Evolutionary conservation across 139 green algal species (phyloP).

Genomic region (Ulvella scutata): DNA sequence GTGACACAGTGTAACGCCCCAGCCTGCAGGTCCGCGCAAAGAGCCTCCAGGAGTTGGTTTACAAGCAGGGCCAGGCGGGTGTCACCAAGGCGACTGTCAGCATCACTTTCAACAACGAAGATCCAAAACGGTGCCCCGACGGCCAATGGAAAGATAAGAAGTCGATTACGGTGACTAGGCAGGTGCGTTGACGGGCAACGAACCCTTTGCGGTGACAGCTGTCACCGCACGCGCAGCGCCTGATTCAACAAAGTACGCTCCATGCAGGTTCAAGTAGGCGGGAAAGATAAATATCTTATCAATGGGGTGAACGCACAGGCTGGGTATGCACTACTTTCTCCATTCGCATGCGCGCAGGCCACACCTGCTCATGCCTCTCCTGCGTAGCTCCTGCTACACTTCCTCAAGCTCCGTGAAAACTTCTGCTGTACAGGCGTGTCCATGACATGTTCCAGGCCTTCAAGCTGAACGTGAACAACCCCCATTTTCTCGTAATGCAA

Average conservation of each 20-base stretch:
- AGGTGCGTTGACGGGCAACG: conserved; percentile 40
- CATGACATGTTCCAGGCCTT: conserved; percentile 97
- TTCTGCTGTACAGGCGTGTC: conserved; percentile 52
- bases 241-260: conserved; percentile 2
- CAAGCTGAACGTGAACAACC: conserved; percentile 99
- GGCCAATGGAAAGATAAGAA: conserved; percentile 87
- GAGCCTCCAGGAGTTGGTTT: conserved; percentile 94
- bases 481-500: conserved; percentile 99
- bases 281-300: conserved; percentile 96
- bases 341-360: background rate
- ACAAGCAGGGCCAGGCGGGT: conserved; percentile 96
- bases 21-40: conserved; percentile 66
- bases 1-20: background rate
- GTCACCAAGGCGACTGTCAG: conserved; percentile 93
- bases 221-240: too few relatives aligned
- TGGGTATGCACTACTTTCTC: conserved; percentile 16
- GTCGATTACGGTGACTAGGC: conserved; percentile 81
- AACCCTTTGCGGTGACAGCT: too few relatives aligned
- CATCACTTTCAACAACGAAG: conserved; percentile 91
- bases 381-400: background rate
- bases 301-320: conserved; percentile 86
- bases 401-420: background rate
- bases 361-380: background rate
- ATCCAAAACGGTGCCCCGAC: conserved; percentile 60
- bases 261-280: conserved; percentile 83